Base-by-base conservation (phyloP, 2,329 filamentous ascomycete genomes). In the Capronia americana region DNA sequence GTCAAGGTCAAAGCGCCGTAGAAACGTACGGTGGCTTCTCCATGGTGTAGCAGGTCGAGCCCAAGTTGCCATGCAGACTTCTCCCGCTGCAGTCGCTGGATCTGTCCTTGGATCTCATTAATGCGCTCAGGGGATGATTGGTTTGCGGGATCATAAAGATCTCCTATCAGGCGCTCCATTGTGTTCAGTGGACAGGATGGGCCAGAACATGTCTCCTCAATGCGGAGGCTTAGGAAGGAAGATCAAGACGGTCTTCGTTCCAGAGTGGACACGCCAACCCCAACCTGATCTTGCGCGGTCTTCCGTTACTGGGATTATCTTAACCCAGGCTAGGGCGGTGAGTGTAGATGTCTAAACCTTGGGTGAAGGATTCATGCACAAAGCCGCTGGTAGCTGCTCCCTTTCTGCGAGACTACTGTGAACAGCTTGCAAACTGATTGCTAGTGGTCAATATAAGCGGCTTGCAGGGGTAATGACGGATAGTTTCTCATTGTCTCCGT, bases 1-100 rank as follows among this genome's bases (percentile, higher is more conserved):
- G 92, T 96, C 71, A 97, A 90, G 0, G 94, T 98, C 66, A 97
- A 84, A 32, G 93, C 94, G 14, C 92, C 95, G 76, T 96, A 97
- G 79, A 98, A 98, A 70, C 91, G 90, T 71, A 95, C 87, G 73
- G 93, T 90, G 67, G 90, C 86, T 71, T 92, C 88, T 24, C 86
- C 81, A 67, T 87, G 88, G 58, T 82, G 82, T 11, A 97, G 82
- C 14, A 98, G 83, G 59, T 87, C 87, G 74, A 94, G 89, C 23
- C 92, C 93, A 54, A 97, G 84, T 63, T 90, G 85, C 95, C 95
- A 99, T 62, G 93, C 94, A 73, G 92, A 85, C 1, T 89, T 83
- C 2, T 92, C 91, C 71, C 88, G 88, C 75, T 98, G 95, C 20
- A 97, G 81, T 28, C 84, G 83, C 69, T 95, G 92, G 14, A 99